These are phyloP conservation scores for Aquilaria sinensis DNA, from an alignment of 345 rosid genomes.

Conservation along the genomic window DNA sequence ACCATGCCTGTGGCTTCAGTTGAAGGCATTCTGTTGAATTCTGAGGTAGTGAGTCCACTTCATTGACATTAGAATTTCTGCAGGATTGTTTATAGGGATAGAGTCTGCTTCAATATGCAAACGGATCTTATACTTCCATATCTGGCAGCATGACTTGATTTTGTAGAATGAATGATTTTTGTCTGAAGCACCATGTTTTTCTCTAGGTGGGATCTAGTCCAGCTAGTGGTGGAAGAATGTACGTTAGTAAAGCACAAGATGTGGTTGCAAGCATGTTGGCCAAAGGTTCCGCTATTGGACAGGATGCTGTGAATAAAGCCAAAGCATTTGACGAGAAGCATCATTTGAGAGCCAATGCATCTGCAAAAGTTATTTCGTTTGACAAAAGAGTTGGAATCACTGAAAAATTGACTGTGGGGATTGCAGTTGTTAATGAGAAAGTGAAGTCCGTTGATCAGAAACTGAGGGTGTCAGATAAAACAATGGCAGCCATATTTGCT, in stretches of 20 bases:
- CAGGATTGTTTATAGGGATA: neutral
- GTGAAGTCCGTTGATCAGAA: conserved; percentile 92
- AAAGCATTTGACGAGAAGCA: conserved; percentile 93
- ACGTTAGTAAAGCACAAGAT: conserved; percentile 81
- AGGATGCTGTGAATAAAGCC: conserved; percentile 93
- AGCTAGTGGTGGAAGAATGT: conserved; percentile 53
- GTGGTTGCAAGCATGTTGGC: conserved; percentile 75
- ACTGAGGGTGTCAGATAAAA: conserved; percentile 91
- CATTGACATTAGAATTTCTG: neutral
- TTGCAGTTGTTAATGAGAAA: conserved; percentile 86
- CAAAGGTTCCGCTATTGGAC: conserved; percentile 80
- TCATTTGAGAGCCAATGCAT: conserved; percentile 75
- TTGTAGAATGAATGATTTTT: neutral
- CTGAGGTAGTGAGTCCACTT: conserved; percentile 39
- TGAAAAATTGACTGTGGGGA: conserved; percentile 77
- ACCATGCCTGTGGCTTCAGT: conserved; percentile 28
- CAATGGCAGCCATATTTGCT: conserved; percentile 96
- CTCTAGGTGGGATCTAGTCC: conserved; percentile 37
- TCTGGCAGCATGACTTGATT: neutral
- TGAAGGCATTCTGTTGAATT: conserved; percentile 20
- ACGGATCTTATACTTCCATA: too few relatives aligned
- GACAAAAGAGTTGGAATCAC: conserved; percentile 79
- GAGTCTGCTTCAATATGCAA: neutral
- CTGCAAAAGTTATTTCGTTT: conserved; percentile 79
- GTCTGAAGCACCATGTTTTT: neutral